A percentile compares a stretch with the other conserved stretches of the same genome.
Conservation (phyloP, 768 basidiomycete species). For the Dacryopinax spathularia region DNA sequence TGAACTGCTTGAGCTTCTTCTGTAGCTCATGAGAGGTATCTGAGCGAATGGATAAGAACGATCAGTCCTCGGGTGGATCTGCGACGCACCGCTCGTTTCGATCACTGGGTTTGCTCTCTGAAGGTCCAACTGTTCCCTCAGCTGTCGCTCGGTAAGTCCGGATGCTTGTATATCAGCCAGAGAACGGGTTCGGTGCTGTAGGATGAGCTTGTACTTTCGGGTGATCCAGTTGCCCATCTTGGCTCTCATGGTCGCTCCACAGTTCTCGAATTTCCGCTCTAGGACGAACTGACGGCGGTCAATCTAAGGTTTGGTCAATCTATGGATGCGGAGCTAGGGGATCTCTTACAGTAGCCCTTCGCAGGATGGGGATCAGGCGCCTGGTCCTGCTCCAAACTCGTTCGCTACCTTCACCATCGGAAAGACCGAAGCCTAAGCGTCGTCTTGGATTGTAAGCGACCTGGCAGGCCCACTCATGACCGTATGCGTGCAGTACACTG, state of each 20-base stretch:
- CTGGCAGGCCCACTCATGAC: slow-evolving; percentile 29
- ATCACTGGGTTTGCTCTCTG: neutral
- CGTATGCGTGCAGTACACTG: slow-evolving; percentile 29
- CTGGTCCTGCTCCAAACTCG: slow-evolving; percentile 23
- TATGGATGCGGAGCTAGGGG: neutral
- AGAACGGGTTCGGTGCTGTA: neutral
- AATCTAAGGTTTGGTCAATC: neutral
- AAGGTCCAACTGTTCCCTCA: neutral
- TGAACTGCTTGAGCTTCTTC: neutral
- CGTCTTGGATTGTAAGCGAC: slow-evolving; percentile 25
- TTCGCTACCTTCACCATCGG: slow-evolving; percentile 28
- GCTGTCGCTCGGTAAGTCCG: neutral
- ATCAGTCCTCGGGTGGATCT: neutral
- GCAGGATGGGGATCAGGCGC: slow-evolving; percentile 25
- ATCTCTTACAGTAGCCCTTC: slow-evolving; percentile 23
- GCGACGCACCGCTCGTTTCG: neutral
- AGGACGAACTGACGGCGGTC: neutral
- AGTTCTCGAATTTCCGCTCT: neutral
- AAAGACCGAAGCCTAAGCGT: slow-evolving; percentile 20
- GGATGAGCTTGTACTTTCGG: neutral
- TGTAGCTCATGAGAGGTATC: neutral
- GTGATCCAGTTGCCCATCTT: too few relatives aligned
- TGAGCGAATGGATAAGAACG: neutral
- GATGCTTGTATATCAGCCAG: neutral
- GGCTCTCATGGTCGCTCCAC: neutral